These are phyloP conservation scores for Thielaviopsis punctulata DNA, from an alignment of 2,329 filamentous ascomycete species.

Conservation along the genomic window DNA sequence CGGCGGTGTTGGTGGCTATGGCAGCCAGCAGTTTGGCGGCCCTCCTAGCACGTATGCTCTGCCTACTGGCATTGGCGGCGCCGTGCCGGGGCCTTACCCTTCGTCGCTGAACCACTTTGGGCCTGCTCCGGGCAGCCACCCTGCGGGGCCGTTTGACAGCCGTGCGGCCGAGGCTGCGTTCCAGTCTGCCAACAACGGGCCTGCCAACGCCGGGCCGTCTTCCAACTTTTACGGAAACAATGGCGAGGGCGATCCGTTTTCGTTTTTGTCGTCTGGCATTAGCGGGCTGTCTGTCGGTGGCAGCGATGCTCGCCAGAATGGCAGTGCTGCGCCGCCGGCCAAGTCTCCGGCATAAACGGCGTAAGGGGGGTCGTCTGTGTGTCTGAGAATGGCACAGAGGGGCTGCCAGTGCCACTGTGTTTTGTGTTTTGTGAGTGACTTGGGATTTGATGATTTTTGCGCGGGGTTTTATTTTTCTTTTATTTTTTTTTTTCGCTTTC, in stretches of 20 bases:
- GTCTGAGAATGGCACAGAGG: not conserved
- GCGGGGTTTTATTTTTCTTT: not conserved
- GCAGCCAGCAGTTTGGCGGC: slow-evolving; percentile 61
- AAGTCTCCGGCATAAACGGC: slow-evolving; percentile 43
- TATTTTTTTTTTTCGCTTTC: too few species aligned
- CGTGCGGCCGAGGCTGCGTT: slow-evolving; percentile 89
- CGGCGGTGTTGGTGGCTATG: too few species aligned
- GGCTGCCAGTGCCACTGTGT: not conserved
- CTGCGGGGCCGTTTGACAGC: slow-evolving; percentile 78
- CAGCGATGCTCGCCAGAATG: slow-evolving; percentile 43
- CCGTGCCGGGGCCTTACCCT: slow-evolving; percentile 59
- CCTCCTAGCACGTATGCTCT: slow-evolving; percentile 80
- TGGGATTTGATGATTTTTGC: not conserved
- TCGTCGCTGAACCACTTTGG: slow-evolving; percentile 60
- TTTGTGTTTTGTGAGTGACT: not conserved
- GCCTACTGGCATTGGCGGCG: slow-evolving; percentile 65
- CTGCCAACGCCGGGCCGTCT: slow-evolving; percentile 56
- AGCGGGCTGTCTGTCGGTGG: slow-evolving; percentile 55
- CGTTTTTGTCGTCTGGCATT: slow-evolving; percentile 61
- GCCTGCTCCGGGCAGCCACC: slow-evolving; percentile 60
- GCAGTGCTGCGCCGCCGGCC: slow-evolving; percentile 35
- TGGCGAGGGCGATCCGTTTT: slow-evolving; percentile 57
- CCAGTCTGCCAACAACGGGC: slow-evolving; percentile 69
- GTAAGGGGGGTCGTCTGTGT: too few species aligned
- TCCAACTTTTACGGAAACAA: slow-evolving; percentile 36